Base-by-base conservation (phyloP, 495 filamentous ascomycete genomes). In the Xylaria intraflava region DNA sequence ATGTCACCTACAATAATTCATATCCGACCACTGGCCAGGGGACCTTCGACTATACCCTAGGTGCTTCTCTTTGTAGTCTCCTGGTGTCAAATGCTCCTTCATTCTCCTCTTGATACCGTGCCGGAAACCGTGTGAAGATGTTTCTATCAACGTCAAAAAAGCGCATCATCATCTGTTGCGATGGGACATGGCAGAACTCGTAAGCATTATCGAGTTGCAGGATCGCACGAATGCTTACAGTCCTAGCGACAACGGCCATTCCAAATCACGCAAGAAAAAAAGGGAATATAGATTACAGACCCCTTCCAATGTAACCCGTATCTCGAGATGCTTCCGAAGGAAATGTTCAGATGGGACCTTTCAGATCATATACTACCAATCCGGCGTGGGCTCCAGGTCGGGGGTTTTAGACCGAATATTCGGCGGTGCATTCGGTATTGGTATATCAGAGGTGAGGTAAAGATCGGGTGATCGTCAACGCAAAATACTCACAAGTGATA, bases 261-360 rank as follows among this genome's bases (percentile, higher is more conserved):
- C 57, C n/a, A 66, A 67, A 52, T 61, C 66, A 23, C 57, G 54
- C 41, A 40, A 64, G 14, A 62, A 49, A 27, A 61, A 67, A 14
- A 59, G 61, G 1, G 33, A 62, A 27, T 58, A 60, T 29, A 69
- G 58, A 3, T 51, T 68, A 3, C 68, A 73, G 44, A 62, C 70
- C 9, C 75, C 74, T 5, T 76, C 75, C 14, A 79, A 79, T 49
- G 74, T 81, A 22, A 78, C 74, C 12, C 70, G 76, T 14, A 68
- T 80, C 42, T 68, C 70, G 1, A 67, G 77, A 19, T 70, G 71
- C 22, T 63, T 65, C 61, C 66, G 56, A 30, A 65, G 58, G 48
- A 63, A 46, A 43, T 69, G 61, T 60, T 67, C 51, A 31, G 68
- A 69, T 61, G 74, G 64, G 10, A 66, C 38, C 23, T 64, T 70